Base-by-base conservation (phyloP, 2,329 filamentous ascomycete genomes). In the Dactylellina leptospora region DNA sequence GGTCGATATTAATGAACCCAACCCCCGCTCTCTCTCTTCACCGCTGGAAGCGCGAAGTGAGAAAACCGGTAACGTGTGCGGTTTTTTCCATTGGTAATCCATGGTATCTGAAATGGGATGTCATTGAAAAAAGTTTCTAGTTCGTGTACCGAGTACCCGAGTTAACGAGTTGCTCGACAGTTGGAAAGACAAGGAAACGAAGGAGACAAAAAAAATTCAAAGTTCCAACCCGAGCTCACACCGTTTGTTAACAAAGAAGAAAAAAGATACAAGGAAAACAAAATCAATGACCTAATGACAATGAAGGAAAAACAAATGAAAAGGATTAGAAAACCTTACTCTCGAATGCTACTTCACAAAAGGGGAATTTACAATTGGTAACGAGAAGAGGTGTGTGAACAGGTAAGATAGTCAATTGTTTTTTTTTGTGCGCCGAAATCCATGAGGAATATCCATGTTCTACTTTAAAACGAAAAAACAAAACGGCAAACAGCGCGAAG, bases 381-480 rank as follows among this genome's bases (percentile, higher is more conserved):
- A 42, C 28, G 33, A 56, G 30, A 4, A 22, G 16, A 4, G n/a
- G 18, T 45, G 50, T 23, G 36, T 20, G 4, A n/a, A 54, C 40
- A 56, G 30, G 25, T 5, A 28, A 27, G 13, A 48, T 20, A 22
- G 42, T 40, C 38, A 18, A 58, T 50, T 40, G 62, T 40, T 61
- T 58, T 59, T 59, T 70, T 70, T 61, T 47, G 55, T 48, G 58
- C 66, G 66, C 66, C 66, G 66, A 51, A 50, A 63, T 62, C 66
- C 66, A 63, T 71, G 66, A 63, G 66, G 58, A 62, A 63, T 71
- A 51, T 56, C 66, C 66, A 38, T 63, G 50, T 55, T 71, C 66
- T 71, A n/a, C n/a, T n/a, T n/a, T n/a, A 71, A 40, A 48, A 30
- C 13, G 28, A 33, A 48, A 16, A 47, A 25, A 28, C 30, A 70